Conservation (phyloP, 139 green algal species). For the Astrephomene gubernaculifera region DNA sequence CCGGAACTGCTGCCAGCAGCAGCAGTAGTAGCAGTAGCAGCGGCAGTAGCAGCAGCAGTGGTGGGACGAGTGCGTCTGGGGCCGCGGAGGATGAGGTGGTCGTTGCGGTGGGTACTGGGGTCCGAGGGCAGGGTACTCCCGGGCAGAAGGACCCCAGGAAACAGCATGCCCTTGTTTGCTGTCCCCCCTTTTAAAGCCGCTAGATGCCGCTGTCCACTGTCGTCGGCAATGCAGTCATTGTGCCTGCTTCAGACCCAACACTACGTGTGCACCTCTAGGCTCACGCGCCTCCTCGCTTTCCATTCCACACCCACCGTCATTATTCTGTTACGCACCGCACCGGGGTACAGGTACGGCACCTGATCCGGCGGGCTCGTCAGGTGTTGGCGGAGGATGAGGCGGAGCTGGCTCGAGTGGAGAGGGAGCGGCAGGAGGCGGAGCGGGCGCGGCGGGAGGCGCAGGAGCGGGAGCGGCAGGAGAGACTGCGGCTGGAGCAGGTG, state of each 20-base stretch:
- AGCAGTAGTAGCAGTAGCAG: background rate
- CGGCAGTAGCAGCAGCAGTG: conserved; percentile 16
- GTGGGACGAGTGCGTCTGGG: conserved; percentile 10
- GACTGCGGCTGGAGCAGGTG: conserved; percentile 37
- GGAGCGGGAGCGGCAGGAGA: conserved; percentile 49
- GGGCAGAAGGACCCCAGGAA: no score
- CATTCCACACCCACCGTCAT: no score
- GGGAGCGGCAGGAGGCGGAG: conserved; percentile 52
- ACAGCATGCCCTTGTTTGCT: no score
- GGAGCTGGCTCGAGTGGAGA: conserved; percentile 53
- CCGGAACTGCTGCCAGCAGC: background rate
- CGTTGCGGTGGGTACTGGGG: conserved; percentile 7
- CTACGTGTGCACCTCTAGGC: no score
- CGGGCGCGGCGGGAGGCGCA: conserved; percentile 38
- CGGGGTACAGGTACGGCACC: conserved; percentile 44
- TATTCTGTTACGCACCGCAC: no score
- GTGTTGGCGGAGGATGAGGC: conserved; percentile 58
- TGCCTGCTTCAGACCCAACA: no score
- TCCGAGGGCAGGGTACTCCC: no score
- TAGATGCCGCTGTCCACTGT: no score
- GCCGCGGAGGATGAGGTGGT: background rate
- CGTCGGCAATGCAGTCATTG: no score
- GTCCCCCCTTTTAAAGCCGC: no score
- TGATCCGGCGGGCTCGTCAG: conserved; percentile 49
- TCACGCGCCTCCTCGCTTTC: no score